phyloP scores from a whole-genome alignment of 768 basidiomycete species.

The Auricularia auricula-judae region DNA sequence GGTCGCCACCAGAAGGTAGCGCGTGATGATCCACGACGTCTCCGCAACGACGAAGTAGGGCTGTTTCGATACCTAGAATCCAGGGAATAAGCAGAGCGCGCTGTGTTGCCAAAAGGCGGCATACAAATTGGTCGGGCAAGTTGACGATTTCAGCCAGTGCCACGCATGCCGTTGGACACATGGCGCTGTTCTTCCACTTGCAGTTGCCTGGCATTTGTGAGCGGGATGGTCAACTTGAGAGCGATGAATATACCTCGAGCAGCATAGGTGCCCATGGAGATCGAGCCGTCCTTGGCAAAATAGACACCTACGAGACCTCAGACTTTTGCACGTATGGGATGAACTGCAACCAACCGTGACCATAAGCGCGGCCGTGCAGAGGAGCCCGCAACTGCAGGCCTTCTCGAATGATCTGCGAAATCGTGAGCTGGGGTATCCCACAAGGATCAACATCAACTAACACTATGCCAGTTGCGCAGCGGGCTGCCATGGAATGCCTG shows the following conservation, averaged over 20 bases:
- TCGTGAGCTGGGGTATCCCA: conserved; percentile 1
- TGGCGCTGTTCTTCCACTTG: conserved; percentile 42
- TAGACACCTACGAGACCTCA: conserved; percentile 41
- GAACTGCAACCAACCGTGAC: conserved; percentile 34
- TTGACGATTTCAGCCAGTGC: conserved; percentile 62
- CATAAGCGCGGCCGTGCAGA: conserved; percentile 49
- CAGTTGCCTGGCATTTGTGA: conserved; percentile 4
- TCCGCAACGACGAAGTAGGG: conserved; percentile 51
- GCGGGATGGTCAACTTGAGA: no score
- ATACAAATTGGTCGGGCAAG: conserved; percentile 43
- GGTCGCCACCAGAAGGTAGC: conserved; percentile 50
- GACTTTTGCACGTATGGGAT: no score
- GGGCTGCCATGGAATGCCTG: conserved; percentile 64
- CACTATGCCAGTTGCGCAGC: conserved; percentile 60
- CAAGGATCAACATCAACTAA: conserved; percentile 12
- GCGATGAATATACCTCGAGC: no score
- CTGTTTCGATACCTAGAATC: conserved; percentile 11
- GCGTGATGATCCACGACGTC: conserved; percentile 62
- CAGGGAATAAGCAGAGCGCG: no score
- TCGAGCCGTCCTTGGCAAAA: conserved; percentile 44
- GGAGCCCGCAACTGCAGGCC: conserved; percentile 53
- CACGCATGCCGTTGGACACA: conserved; percentile 36
- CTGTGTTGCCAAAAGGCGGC: no score
- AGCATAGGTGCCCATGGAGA: conserved; percentile 39
- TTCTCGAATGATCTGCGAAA: conserved; percentile 53